These are phyloP conservation scores for Lactarius sanguifluus DNA, from an alignment of 768 basidiomycete genomes.

Conservation along the genomic window DNA sequence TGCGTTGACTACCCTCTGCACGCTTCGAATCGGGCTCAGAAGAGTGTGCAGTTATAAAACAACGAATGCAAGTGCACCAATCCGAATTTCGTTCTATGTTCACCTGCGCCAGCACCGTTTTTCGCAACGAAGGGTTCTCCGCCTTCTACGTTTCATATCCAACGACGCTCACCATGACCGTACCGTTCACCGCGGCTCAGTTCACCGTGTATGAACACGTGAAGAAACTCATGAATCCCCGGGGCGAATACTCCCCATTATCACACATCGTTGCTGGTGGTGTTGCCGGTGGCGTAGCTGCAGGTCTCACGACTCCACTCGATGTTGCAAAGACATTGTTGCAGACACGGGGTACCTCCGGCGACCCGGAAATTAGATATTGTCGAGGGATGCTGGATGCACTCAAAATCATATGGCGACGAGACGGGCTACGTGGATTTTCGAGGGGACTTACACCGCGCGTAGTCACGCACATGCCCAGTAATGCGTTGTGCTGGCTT, in stretches of 20 bases:
- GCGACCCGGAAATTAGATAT: constrained; percentile 79
- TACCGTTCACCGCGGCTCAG: constrained; percentile 98
- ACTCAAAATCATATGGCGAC: constrained; percentile 79
- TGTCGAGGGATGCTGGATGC: constrained; percentile 87
- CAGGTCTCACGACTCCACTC: constrained; percentile 92
- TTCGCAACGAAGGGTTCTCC: constrained; percentile 75
- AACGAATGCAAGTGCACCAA: constrained; percentile 97
- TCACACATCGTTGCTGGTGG: constrained; percentile 93
- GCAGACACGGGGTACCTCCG: constrained; percentile 91
- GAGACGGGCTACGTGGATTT: constrained; percentile 87
- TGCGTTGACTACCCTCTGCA: constrained; percentile 40
- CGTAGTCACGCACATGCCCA: constrained; percentile 93
- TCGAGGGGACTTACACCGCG: constrained; percentile 85
- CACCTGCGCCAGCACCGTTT: constrained; percentile 83
- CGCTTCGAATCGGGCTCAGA: constrained; percentile 21
- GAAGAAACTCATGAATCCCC: constrained; percentile 83
- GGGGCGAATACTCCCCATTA: constrained; percentile 83
- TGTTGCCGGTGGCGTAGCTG: constrained; percentile 89
- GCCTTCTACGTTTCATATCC: constrained; percentile 99
- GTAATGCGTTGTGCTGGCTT: constrained; percentile 95
- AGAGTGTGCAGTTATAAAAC: constrained; percentile 84
- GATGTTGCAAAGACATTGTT: constrained; percentile 98
- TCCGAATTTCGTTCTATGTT: constrained; percentile 87
- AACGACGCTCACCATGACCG: constrained; percentile 93
- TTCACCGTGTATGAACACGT: constrained; percentile 95